phyloP scores from a whole-genome alignment of 2,329 filamentous ascomycete species.

The Epichloe amarillans region DNA sequence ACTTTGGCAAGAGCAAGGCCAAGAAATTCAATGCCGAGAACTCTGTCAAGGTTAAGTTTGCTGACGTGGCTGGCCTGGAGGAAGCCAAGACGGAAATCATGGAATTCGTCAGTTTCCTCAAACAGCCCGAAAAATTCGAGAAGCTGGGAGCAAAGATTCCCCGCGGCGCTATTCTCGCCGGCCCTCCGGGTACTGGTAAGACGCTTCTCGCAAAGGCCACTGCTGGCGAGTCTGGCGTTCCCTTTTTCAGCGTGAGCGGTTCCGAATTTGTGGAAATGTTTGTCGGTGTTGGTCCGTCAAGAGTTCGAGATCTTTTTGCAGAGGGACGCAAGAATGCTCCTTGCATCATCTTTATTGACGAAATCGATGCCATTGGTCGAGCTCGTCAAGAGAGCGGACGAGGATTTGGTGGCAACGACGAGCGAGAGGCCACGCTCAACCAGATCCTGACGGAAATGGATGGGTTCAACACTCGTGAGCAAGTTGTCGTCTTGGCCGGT shows the following conservation, averaged over 20 bases:
- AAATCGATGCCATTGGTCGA: constrained; percentile 95
- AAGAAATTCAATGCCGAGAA: constrained; percentile 98
- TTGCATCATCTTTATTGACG: constrained; percentile 99
- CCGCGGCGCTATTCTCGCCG: constrained; percentile 87
- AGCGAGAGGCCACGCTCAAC: constrained; percentile 92
- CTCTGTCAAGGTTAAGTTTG: constrained; percentile 91
- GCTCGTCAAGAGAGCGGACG: constrained; percentile 65
- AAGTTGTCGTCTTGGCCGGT: constrained; percentile 91
- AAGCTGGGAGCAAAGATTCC: constrained; percentile 95
- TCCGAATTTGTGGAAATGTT: constrained; percentile 99
- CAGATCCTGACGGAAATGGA: constrained; percentile 99
- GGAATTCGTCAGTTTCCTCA: constrained; percentile 97
- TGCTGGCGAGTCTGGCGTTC: constrained; percentile 89
- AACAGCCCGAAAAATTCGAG: constrained; percentile 85
- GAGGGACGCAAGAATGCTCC: constrained; percentile 92
- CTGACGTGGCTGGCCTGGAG: constrained; percentile 94
- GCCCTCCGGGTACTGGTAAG: constrained; percentile 97
- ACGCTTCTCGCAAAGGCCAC: constrained; percentile 94
- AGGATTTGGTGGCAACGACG: constrained; percentile 79
- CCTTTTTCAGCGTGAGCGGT: constrained; percentile 96
- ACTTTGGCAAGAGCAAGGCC: constrained; percentile 87
- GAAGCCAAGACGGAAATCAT: constrained; percentile 97
- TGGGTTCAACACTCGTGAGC: constrained; percentile 92
- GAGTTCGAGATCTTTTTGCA: constrained; percentile 87
- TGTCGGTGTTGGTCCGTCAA: constrained; percentile 90